Percentiles rank a stretch among this genome's conserved stretches.
Evolutionary conservation across 148 eudicot genomes (phyloP).

Genomic region (Persicaria maculosa): DNA sequence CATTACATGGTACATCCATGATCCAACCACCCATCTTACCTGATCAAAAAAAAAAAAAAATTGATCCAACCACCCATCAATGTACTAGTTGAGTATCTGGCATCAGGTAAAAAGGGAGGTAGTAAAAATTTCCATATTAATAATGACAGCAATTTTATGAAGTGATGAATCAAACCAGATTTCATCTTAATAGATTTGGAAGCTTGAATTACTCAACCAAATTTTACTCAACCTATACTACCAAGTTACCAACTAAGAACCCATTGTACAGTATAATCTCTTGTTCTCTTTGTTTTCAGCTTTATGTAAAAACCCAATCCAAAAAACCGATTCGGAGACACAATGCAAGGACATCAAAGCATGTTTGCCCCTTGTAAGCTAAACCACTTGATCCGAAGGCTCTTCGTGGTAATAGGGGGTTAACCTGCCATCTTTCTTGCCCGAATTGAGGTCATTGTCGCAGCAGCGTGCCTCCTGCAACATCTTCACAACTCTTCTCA

Average conservation of each 20-base stretch:
- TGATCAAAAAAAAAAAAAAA: too few relatives aligned
- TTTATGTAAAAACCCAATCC: neutral
- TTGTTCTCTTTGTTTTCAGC: neutral
- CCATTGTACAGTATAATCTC: neutral
- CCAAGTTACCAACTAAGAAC: neutral
- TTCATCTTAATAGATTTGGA: neutral
- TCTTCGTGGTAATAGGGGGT: slow-evolving; percentile 9
- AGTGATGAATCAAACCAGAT: neutral
- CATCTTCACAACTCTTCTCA: slow-evolving; percentile 46
- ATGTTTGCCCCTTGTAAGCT: neutral
- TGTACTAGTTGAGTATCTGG: too few relatives aligned
- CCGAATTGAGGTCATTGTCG: neutral
- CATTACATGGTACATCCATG: neutral
- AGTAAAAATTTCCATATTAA: too few relatives aligned
- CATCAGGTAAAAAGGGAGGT: neutral
- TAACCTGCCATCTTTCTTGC: slow-evolving; percentile 2
- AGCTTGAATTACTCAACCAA: neutral
- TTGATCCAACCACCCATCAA: too few relatives aligned
- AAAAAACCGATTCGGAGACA: too few relatives aligned
- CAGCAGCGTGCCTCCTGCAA: slow-evolving; percentile 13
- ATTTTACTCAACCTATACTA: neutral
- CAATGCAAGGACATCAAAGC: too few relatives aligned
- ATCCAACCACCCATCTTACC: too few relatives aligned
- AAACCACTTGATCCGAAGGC: neutral
- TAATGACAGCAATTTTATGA: neutral